phyloP scores from a whole-genome alignment of 805 yeast species.

The Candida broadrunensis region DNA sequence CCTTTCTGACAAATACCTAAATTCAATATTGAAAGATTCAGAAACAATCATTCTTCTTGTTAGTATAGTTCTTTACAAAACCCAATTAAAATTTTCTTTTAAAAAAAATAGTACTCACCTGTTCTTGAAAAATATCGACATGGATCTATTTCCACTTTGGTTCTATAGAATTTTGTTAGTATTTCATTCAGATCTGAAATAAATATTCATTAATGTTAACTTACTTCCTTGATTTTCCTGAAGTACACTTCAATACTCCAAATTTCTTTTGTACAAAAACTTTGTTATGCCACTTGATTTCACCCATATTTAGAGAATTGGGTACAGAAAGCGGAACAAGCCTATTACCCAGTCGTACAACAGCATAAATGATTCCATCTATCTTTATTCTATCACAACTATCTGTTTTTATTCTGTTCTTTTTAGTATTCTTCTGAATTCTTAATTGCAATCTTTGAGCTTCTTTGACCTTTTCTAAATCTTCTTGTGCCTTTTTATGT shows the following conservation, averaged over 20 bases:
- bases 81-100: too few species aligned
- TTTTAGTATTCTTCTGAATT: conserved; percentile 17
- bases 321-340: conserved; percentile 36
- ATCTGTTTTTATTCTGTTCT: conserved; percentile 36
- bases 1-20: conserved; percentile 55
- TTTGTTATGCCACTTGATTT: conserved; percentile 29
- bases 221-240: conserved; percentile 1
- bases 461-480: conserved; percentile 12
- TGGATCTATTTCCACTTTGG: conserved; percentile 10
- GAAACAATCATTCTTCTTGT: conserved; percentile 10
- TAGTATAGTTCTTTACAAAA: conserved; percentile 3
- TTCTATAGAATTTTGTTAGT: conserved; percentile 6
- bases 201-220: background rate
- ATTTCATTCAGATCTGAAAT: background rate
- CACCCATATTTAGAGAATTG: conserved; percentile 9
- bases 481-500: conserved; percentile 6
- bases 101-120: conserved; percentile 26
- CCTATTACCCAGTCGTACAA: conserved; percentile 35
- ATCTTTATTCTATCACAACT: conserved; percentile 44
- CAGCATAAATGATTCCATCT: conserved; percentile 43
- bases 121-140: conserved; percentile 37
- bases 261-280: conserved; percentile 19
- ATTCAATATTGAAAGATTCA: conserved; percentile 15
- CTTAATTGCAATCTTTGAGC: conserved; percentile 5
- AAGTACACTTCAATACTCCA: conserved; percentile 22